These are phyloP conservation scores for Starmerella etchellsii DNA, from an alignment of 805 yeast species.

Conservation along the genomic window DNA sequence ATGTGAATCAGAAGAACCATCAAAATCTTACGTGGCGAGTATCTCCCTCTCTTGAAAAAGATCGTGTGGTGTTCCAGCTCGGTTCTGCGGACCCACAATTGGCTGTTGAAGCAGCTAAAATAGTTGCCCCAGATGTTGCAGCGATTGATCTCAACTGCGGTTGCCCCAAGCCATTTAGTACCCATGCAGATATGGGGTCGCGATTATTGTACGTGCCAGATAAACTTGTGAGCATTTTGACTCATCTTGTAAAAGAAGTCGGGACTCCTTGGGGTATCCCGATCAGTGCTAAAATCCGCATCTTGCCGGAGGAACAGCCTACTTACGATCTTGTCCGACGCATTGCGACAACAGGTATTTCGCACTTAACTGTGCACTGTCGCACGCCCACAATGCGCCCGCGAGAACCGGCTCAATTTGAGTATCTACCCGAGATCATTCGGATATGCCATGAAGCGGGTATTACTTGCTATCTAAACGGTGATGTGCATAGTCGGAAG, in stretches of 20 bases:
- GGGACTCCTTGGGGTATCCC: conserved; percentile 69
- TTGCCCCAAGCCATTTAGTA: conserved; percentile 90
- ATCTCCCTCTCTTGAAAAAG: conserved; percentile 45
- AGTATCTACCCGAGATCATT: conserved; percentile 49
- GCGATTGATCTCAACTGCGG: conserved; percentile 94
- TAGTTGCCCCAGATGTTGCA: conserved; percentile 73
- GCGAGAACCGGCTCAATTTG: conserved; percentile 67
- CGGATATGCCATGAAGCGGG: conserved; percentile 46
- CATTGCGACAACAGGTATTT: conserved; percentile 63
- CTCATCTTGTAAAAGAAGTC: conserved; percentile 57
- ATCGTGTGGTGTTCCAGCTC: conserved; percentile 69
- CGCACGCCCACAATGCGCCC: conserved; percentile 76
- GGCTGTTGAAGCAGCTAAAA: conserved; percentile 78
- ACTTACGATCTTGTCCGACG: conserved; percentile 47
- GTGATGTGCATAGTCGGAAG: conserved; percentile 44
- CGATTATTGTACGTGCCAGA: conserved; percentile 79
- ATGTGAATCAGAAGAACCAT: conserved; percentile 30
- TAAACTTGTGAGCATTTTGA: conserved; percentile 53
- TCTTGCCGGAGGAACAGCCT: conserved; percentile 50
- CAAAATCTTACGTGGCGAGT: conserved; percentile 51
- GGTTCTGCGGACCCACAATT: conserved; percentile 75
- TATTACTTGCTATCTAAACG: conserved; percentile 71
- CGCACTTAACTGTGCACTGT: conserved; percentile 82
- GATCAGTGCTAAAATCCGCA: conserved; percentile 79
- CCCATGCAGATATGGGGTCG: conserved; percentile 97